Conservation (phyloP, 768 basidiomycete species). For the Albatrellus ellisii region DNA sequence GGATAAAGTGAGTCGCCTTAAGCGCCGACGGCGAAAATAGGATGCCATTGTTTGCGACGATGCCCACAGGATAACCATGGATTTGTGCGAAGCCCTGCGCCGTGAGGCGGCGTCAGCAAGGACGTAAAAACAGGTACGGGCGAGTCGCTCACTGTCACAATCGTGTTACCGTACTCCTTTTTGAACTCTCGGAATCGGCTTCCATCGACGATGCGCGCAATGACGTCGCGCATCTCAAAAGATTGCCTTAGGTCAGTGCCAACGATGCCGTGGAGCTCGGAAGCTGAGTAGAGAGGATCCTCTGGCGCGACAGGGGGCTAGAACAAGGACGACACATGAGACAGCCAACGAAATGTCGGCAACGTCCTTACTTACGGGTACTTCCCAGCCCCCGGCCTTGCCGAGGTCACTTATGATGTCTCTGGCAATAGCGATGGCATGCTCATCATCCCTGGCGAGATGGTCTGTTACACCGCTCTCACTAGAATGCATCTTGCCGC, state of each 20-base stretch:
- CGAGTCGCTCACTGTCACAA: conserved; percentile 58
- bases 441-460: conserved; percentile 73
- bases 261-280: conserved; percentile 84
- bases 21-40: conserved; percentile 87
- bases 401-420: conserved; percentile 71
- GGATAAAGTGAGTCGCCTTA: conserved; percentile 92
- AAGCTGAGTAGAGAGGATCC: conserved; percentile 64
- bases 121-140: background rate
- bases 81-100: conserved; percentile 75
- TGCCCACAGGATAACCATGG: conserved; percentile 83
- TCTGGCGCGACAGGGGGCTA: conserved; percentile 49
- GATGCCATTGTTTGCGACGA: conserved; percentile 91
- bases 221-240: conserved; percentile 91
- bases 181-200: conserved; percentile 92
- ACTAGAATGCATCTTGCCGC: conserved; percentile 82
- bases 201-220: conserved; percentile 84
- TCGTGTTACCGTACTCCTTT: conserved; percentile 85
- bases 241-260: conserved; percentile 80
- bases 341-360: background rate
- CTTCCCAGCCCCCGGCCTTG: conserved; percentile 36
- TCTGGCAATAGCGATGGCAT: conserved; percentile 70
- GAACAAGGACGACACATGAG: background rate
- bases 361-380: conserved; percentile 31
- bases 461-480: conserved; percentile 90
- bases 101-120: conserved; percentile 1